These are phyloP conservation scores for Tritrichomonas foetus DNA, from an alignment of 208 protist species.

Conservation along the genomic window DNA sequence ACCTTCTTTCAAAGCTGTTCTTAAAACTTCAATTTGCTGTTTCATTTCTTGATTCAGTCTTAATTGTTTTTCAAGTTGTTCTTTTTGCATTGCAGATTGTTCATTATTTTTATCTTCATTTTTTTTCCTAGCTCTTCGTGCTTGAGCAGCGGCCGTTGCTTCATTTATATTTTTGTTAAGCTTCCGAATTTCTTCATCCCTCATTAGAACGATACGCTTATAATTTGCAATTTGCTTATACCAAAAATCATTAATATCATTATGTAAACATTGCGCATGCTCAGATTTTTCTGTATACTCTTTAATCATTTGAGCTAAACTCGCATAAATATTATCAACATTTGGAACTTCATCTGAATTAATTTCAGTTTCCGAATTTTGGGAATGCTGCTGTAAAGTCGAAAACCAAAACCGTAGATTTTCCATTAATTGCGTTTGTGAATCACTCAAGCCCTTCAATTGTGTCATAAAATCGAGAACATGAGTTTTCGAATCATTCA, in stretches of 20 bases:
- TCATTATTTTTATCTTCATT: background rate
- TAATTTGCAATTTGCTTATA: background rate
- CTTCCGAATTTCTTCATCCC: background rate
- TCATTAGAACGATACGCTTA: background rate
- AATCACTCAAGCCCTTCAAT: background rate
- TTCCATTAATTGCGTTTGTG: background rate
- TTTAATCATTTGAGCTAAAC: background rate
- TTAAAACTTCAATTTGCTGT: background rate
- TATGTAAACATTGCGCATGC: background rate
- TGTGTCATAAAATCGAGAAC: constrained; percentile 14
- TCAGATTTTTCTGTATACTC: background rate
- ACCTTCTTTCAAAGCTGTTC: background rate
- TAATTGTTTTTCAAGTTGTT: background rate
- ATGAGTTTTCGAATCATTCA: background rate
- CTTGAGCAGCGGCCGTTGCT: background rate
- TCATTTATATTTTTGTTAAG: background rate
- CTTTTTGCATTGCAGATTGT: background rate
- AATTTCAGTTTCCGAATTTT: background rate
- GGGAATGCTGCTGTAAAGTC: background rate
- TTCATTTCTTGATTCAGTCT: background rate
- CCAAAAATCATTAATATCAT: constrained; percentile 29
- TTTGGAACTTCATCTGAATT: background rate
- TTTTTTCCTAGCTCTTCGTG: background rate
- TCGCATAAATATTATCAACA: background rate
- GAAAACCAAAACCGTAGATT: background rate